A percentile compares a stretch with the other conserved stretches of the same genome.
Conservation (phyloP, 1,284 basidiomycete species). For the Psilocybe mexicana region DNA sequence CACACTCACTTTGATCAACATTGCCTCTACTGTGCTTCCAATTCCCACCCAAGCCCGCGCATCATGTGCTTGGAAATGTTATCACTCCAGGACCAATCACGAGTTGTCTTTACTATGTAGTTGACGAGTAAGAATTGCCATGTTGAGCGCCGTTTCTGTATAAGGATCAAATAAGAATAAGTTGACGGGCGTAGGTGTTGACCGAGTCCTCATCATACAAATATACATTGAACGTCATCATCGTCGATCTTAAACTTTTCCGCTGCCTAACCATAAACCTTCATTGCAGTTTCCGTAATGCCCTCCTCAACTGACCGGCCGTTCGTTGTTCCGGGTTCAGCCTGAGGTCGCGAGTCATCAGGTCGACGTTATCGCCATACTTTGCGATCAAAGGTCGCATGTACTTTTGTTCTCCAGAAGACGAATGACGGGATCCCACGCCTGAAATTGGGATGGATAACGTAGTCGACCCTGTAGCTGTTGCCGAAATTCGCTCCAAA, state of each 20-base stretch:
- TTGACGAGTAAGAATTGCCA: neutral
- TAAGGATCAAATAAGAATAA: neutral
- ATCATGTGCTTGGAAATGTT: slow-evolving; percentile 7
- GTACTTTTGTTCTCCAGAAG: slow-evolving; percentile 70
- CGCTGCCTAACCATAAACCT: neutral
- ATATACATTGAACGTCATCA: slow-evolving; percentile 1
- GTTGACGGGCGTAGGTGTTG: neutral
- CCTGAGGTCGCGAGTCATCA: slow-evolving; percentile 81
- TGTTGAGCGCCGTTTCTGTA: neutral
- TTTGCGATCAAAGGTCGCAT: slow-evolving; percentile 68
- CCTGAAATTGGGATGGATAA: slow-evolving; percentile 41
- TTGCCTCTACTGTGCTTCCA: slow-evolving; percentile 15
- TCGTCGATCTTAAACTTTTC: neutral
- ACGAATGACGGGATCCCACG: slow-evolving; percentile 63
- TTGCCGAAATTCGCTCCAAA: slow-evolving; percentile 40
- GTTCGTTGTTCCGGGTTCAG: slow-evolving; percentile 89
- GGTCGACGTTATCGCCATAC: slow-evolving; percentile 73
- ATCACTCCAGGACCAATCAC: slow-evolving; percentile 1
- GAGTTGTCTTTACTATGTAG: neutral
- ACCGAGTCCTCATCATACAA: neutral
- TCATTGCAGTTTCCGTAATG: slow-evolving; percentile 52
- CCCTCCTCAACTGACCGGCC: slow-evolving; percentile 74
- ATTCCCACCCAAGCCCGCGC: slow-evolving; percentile 18
- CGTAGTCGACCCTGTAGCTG: slow-evolving; percentile 30
- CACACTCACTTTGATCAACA: slow-evolving; percentile 17